Base-by-base conservation (phyloP, 1,139 yeast genomes). In the Saccharomyces hybrid region DNA sequence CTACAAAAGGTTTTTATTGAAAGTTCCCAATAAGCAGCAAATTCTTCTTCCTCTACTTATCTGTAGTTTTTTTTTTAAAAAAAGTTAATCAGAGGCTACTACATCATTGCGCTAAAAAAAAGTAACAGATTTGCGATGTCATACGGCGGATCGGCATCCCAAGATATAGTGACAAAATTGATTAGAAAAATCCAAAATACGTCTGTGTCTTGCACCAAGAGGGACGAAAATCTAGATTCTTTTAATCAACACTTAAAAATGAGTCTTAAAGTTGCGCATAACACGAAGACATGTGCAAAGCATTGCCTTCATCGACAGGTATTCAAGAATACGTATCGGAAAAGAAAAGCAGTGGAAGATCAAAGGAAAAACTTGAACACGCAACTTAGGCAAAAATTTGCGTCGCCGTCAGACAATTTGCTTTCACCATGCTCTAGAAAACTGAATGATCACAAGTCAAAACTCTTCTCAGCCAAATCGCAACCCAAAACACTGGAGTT, bases 391-490 rank as follows among this genome's bases (percentile, higher is more conserved):
- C 57, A 59, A 49, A 63, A 63, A 53, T 74, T 78, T 61, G 80
- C 82, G 7, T 80, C 84, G 7, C 85, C 85, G 41, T 81, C 85
- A 1, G 85, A 81, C 62, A 76, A 71, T 52, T 61, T 80, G 60
- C 68, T 81, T 68, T 79, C 84, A 14, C 85, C 85, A 28, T 79
- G 84, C 61, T 75, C 83, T 3, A 77, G 78, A 54, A 81, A 79
- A 64, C 67, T 81, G 56, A 78, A 69, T 57, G 77, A 77, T 48
- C 81, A 78, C 60, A 78, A 75, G 49, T 58, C 68, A 8, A 64
- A 61, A 55, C 54, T 64, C 46, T 61, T 65, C 56, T 56, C 57
- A 27, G 55, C 64, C 11, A 65, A 64, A 51, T 61, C 66, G 23
- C 61, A 61, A 25, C 70, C 70, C n/a, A 65, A 66, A 8, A 64